phyloP scores from a whole-genome alignment of 768 basidiomycete genomes.

The Tylopilus cervinicoccineus region DNA sequence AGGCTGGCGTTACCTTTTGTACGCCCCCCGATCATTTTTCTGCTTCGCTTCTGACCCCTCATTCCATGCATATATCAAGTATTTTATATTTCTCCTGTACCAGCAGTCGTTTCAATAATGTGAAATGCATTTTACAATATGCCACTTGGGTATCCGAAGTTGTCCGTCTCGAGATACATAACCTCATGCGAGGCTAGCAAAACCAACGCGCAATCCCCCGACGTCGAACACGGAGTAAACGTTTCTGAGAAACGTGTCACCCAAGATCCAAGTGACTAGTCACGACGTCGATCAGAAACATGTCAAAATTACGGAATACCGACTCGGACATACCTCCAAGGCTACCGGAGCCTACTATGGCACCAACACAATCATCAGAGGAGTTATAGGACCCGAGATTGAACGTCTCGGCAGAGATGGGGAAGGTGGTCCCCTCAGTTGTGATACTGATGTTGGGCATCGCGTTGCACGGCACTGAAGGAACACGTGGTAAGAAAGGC shows the following conservation, averaged over 20 bases:
- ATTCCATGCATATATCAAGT: too few relatives aligned
- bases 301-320: too few relatives aligned
- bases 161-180: background rate
- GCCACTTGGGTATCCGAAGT: background rate
- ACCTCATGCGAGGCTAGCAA: constrained; percentile 31
- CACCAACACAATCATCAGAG: constrained; percentile 18
- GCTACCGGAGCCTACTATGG: constrained; percentile 8
- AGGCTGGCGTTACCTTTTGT: too few relatives aligned
- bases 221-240: constrained; percentile 45
- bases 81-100: too few relatives aligned
- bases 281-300: background rate
- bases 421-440: constrained; percentile 31
- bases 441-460: constrained; percentile 31
- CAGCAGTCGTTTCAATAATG: too few relatives aligned
- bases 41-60: too few relatives aligned
- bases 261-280: constrained; percentile 33
- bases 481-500: background rate
- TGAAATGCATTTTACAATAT: too few relatives aligned
- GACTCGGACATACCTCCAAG: constrained; percentile 22
- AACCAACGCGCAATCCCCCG: constrained; percentile 37
- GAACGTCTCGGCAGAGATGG: constrained; percentile 28
- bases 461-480: constrained; percentile 22
- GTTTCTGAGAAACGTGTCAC: constrained; percentile 41
- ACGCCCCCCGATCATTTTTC: too few relatives aligned
- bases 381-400: constrained; percentile 34